A percentile compares a stretch with the other conserved stretches of the same genome.
Conservation (phyloP, 495 filamentous ascomycete genomes). For the Letharia columbiana region DNA sequence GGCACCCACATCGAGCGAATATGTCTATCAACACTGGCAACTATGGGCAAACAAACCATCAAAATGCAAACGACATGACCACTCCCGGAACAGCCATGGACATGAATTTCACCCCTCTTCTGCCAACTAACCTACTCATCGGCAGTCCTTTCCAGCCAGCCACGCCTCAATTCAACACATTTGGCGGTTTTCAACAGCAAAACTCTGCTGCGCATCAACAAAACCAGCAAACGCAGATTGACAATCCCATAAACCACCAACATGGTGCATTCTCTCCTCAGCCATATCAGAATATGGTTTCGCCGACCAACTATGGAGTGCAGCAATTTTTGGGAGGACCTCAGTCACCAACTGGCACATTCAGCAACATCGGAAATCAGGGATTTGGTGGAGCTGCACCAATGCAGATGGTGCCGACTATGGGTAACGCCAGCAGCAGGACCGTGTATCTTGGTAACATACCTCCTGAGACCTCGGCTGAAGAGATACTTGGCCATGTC, state of each 20-base stretch:
- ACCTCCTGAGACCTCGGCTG: conserved; percentile 92
- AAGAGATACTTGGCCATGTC: conserved; percentile 95
- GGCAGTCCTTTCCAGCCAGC: conserved; percentile 96
- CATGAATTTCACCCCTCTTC: conserved; percentile 95
- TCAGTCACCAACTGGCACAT: conserved; percentile 76
- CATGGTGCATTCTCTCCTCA: conserved; percentile 59
- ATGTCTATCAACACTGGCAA: conserved; percentile 83
- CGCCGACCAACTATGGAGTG: conserved; percentile 62
- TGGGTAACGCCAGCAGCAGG: conserved; percentile 83
- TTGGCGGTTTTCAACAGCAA: conserved; percentile 64
- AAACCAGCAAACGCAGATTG: conserved; percentile 46
- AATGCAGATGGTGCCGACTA: conserved; percentile 63
- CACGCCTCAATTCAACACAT: conserved; percentile 83
- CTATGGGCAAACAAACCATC: conserved; percentile 41
- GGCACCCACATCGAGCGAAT: conserved; percentile 73
- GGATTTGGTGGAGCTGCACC: conserved; percentile 57
- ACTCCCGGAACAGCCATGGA: conserved; percentile 84
- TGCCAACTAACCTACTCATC: conserved; percentile 88
- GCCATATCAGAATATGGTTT: conserved; percentile 68
- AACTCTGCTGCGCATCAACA: conserved; percentile 53
- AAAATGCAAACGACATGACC: conserved; percentile 63
- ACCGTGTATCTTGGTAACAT: conserved; percentile 98
- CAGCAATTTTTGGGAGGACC: conserved; percentile 66
- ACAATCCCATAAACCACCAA: conserved; percentile 54
- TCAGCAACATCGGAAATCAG: conserved; percentile 50